phyloP scores from a whole-genome alignment of 495 filamentous ascomycete genomes.

The Aspergillus nanangensis region DNA sequence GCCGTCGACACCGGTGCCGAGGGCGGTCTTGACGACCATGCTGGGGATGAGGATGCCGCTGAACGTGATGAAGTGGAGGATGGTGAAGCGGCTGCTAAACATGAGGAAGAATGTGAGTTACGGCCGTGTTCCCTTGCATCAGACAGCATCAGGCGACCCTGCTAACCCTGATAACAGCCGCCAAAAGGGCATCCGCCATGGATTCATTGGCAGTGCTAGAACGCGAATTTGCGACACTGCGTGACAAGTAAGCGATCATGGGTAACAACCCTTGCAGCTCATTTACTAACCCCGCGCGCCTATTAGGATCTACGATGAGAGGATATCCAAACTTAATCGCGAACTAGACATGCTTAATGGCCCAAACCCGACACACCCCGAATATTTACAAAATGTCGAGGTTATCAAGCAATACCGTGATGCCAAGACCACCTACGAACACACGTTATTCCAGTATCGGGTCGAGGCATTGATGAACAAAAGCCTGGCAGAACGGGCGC shows the following conservation, averaged over 20 bases:
- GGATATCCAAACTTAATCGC: slow-evolving; percentile 70
- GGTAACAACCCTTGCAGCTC: background rate
- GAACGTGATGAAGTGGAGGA: slow-evolving; percentile 42
- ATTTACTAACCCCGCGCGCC: slow-evolving; percentile 11
- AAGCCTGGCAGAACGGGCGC: slow-evolving; percentile 72
- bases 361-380: slow-evolving; percentile 78
- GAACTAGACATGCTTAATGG: slow-evolving; percentile 80
- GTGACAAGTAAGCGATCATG: slow-evolving; percentile 66
- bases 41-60: slow-evolving; percentile 41
- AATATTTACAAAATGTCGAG: slow-evolving; percentile 79
- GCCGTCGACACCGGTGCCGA: slow-evolving; percentile 20
- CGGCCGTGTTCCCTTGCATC: background rate
- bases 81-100: slow-evolving; percentile 32
- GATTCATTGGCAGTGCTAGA: slow-evolving; percentile 75
- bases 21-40: slow-evolving; percentile 34
- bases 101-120: slow-evolving; percentile 68
- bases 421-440: slow-evolving; percentile 71
- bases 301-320: slow-evolving; percentile 77
- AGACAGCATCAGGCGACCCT: background rate
- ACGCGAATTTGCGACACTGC: slow-evolving; percentile 75
- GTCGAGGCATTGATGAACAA: slow-evolving; percentile 65
- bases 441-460: slow-evolving; percentile 66
- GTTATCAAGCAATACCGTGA: slow-evolving; percentile 76
- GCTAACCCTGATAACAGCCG: slow-evolving; percentile 55
- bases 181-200: slow-evolving; percentile 75